Percentiles rank a stretch among this genome's conserved stretches.
Conservation (phyloP, 1,139 yeast genomes). For the Pichia norvegensis region DNA sequence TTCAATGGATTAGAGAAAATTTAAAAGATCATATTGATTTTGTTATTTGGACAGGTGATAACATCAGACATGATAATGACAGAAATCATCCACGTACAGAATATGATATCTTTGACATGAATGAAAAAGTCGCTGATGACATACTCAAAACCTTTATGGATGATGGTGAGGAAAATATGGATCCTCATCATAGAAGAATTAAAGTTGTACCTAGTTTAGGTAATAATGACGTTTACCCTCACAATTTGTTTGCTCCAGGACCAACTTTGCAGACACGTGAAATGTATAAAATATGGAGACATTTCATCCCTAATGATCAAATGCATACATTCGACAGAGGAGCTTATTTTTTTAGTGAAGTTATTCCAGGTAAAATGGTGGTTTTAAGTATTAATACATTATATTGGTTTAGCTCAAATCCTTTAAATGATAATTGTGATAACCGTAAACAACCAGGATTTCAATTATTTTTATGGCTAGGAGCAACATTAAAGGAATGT, state of each 20-base stretch:
- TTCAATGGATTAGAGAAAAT: slow-evolving; percentile 57
- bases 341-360: slow-evolving; percentile 66
- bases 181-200: slow-evolving; percentile 36
- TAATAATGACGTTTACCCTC: slow-evolving; percentile 85
- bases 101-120: slow-evolving; percentile 59
- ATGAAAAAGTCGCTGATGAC: slow-evolving; percentile 47
- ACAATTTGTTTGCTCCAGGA: slow-evolving; percentile 74
- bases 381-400: slow-evolving; percentile 71
- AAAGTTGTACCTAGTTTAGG: slow-evolving; percentile 65
- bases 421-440: slow-evolving; percentile 77
- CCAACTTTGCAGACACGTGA: slow-evolving; percentile 81
- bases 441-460: slow-evolving; percentile 69
- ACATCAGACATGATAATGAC: slow-evolving; percentile 80
- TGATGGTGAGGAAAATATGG: slow-evolving; percentile 34
- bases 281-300: slow-evolving; percentile 63
- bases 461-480: slow-evolving; percentile 69
- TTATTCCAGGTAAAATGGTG: slow-evolving; percentile 70
- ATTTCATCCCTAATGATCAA: slow-evolving; percentile 70
- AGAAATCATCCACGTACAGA: slow-evolving; percentile 66
- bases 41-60: slow-evolving; percentile 88
- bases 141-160: slow-evolving; percentile 46
- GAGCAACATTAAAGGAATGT: slow-evolving; percentile 63
- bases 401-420: slow-evolving; percentile 67
- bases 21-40: slow-evolving; percentile 72
- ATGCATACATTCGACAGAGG: slow-evolving; percentile 67